Evolutionary conservation across 2,329 filamentous ascomycete species (phyloP).

Genomic region (Aureobasidium sp.): DNA sequence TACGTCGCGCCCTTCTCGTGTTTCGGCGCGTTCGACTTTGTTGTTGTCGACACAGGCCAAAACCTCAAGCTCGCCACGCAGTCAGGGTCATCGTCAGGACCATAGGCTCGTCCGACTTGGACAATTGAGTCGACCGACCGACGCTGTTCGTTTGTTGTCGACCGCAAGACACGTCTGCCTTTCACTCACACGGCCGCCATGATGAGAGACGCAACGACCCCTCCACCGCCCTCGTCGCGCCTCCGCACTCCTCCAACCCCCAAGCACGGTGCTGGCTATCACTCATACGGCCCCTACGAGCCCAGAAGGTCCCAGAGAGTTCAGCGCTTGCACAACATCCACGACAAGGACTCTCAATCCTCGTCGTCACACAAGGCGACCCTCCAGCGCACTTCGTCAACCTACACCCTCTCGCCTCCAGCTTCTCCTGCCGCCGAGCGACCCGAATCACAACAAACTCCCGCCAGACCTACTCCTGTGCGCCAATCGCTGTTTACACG

Average conservation of each 20-base stretch:
- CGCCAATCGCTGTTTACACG: conserved; percentile 5
- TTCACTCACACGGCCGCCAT: neutral
- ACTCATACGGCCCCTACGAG: conserved; percentile 64
- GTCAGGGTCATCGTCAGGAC: conserved; percentile 10
- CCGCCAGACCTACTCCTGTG: conserved; percentile 3
- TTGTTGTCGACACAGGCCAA: neutral
- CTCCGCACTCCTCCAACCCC: conserved; percentile 61
- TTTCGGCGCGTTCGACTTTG: neutral
- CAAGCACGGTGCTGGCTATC: conserved; percentile 52
- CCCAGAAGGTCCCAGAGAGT: conserved; percentile 61
- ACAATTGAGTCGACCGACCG: neutral
- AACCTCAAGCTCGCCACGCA: neutral
- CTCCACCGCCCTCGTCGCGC: conserved; percentile 56
- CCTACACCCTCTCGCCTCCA: conserved; percentile 33
- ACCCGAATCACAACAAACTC: neutral
- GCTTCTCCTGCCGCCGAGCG: conserved; percentile 24
- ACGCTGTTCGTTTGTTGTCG: neutral
- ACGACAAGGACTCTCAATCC: neutral
- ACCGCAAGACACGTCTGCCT: neutral
- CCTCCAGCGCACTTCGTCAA: conserved; percentile 33
- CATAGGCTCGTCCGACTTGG: neutral
- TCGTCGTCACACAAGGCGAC: conserved; percentile 13
- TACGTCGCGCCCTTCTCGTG: neutral
- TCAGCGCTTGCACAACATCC: neutral
- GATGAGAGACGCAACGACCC: conserved; percentile 23